A percentile compares a stretch with the other conserved stretches of the same genome.
These are phyloP conservation scores for Anastatica hierochuntica DNA, from an alignment of 345 rosid genomes.

Conservation along the genomic window DNA sequence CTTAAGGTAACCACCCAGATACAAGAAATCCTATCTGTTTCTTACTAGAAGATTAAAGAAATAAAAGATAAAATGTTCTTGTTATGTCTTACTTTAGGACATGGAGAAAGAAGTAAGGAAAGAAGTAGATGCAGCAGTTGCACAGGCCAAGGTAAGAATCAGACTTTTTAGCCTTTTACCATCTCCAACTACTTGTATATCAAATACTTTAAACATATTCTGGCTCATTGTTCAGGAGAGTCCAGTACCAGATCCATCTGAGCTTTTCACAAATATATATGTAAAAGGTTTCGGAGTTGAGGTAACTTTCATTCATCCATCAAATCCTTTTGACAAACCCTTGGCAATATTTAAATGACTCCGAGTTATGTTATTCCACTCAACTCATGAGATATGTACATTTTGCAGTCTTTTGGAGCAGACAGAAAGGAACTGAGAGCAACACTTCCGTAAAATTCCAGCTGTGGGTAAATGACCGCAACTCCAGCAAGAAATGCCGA, in stretches of 20 bases:
- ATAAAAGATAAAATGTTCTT: neutral
- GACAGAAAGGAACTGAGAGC: constrained; percentile 81
- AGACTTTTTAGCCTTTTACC: no score
- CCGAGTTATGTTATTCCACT: no score
- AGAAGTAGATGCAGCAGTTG: constrained; percentile 87
- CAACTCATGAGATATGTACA: neutral
- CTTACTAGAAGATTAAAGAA: neutral
- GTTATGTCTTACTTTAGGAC: no score
- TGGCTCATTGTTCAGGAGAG: constrained; percentile 59
- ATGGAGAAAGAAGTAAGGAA: constrained; percentile 85
- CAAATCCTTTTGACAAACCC: no score
- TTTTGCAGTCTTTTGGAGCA: constrained; percentile 62
- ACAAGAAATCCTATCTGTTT: neutral
- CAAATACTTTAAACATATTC: no score
- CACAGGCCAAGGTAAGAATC: constrained; percentile 74
- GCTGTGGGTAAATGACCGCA: no score
- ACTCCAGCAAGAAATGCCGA: no score
- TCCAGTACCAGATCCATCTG: constrained; percentile 82
- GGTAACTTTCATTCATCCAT: constrained; percentile 38
- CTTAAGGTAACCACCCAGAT: no score
- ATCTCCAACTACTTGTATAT: no score
- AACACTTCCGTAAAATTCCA: constrained; percentile 61
- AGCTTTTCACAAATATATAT: constrained; percentile 72
- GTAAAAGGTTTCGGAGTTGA: constrained; percentile 65
- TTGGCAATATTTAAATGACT: no score